phyloP scores from a whole-genome alignment of 2,329 filamentous ascomycete genomes.

The Cladophialophora yegresii region DNA sequence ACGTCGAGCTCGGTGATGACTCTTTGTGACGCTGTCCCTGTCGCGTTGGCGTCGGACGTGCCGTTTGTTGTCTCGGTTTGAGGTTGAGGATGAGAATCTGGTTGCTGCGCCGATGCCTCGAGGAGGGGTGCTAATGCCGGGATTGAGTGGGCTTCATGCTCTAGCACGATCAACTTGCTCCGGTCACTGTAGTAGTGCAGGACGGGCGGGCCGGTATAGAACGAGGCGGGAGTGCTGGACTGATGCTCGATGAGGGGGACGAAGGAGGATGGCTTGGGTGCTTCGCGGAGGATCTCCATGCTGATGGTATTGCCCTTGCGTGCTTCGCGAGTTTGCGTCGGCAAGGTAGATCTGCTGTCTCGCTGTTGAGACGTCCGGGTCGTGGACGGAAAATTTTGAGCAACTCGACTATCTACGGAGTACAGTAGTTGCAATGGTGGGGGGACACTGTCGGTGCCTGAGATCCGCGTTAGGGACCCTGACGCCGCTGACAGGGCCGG shows the following conservation, averaged over 20 bases:
- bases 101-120: constrained; percentile 13
- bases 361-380: neutral
- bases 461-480: neutral
- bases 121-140: constrained; percentile 40
- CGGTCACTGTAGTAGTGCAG: constrained; percentile 51
- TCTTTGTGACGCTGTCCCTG: constrained; percentile 34
- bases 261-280: constrained; percentile 47
- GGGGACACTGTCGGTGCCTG: neutral
- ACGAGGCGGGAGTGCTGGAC: constrained; percentile 51
- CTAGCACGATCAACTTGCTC: constrained; percentile 49
- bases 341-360: neutral
- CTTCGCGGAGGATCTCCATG: constrained; percentile 48
- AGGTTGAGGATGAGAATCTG: neutral
- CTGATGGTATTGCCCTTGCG: neutral
- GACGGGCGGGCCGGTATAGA: constrained; percentile 50
- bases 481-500: neutral
- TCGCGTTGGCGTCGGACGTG: constrained; percentile 26
- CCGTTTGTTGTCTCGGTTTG: constrained; percentile 29
- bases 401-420: constrained; percentile 1
- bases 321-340: neutral
- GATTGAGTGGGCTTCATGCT: constrained; percentile 44
- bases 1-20: constrained; percentile 47
- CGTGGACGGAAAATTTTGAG: neutral
- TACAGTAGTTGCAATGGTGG: too few relatives aligned
- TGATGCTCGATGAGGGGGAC: constrained; percentile 50